Percentiles rank a stretch among this genome's conserved stretches.
These are phyloP conservation scores for Eutrema yunnanense DNA, from an alignment of 345 rosid species.

Conservation along the genomic window DNA sequence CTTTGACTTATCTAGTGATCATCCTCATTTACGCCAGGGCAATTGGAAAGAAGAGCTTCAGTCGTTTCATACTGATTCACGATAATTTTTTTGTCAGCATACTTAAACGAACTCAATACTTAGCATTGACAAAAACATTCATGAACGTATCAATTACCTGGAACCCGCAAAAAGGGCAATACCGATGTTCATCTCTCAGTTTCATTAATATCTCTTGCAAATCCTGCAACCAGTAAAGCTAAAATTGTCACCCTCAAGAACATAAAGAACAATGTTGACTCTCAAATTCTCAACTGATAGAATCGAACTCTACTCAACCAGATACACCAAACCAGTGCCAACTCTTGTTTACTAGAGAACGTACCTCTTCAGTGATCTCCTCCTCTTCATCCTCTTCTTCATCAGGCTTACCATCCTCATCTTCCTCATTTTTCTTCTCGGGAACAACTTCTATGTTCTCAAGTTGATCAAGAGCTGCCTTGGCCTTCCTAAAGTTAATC, in stretches of 20 bases:
- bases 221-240: slow-evolving; percentile 50
- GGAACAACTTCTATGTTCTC: slow-evolving; percentile 69
- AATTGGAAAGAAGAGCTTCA: slow-evolving; percentile 64
- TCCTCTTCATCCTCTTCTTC: slow-evolving; percentile 72
- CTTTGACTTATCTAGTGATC: slow-evolving; percentile 40
- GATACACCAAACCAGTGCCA: background rate
- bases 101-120: background rate
- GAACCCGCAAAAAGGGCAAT: slow-evolving; percentile 83
- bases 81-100: background rate
- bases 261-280: background rate
- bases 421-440: slow-evolving; percentile 51
- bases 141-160: slow-evolving; percentile 39
- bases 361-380: slow-evolving; percentile 69
- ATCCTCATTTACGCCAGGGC: slow-evolving; percentile 85
- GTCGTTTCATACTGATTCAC: slow-evolving; percentile 66
- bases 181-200: slow-evolving; percentile 66
- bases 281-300: background rate
- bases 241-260: background rate
- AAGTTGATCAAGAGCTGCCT: slow-evolving; percentile 83
- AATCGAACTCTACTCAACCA: background rate
- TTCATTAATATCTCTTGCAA: slow-evolving; percentile 61
- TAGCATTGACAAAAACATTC: background rate
- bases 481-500: slow-evolving; percentile 69
- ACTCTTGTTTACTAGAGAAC: background rate
- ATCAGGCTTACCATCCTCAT: slow-evolving; percentile 43